These are phyloP conservation scores for Zarea fungicola DNA, from an alignment of 2,329 filamentous ascomycete species.

Conservation along the genomic window DNA sequence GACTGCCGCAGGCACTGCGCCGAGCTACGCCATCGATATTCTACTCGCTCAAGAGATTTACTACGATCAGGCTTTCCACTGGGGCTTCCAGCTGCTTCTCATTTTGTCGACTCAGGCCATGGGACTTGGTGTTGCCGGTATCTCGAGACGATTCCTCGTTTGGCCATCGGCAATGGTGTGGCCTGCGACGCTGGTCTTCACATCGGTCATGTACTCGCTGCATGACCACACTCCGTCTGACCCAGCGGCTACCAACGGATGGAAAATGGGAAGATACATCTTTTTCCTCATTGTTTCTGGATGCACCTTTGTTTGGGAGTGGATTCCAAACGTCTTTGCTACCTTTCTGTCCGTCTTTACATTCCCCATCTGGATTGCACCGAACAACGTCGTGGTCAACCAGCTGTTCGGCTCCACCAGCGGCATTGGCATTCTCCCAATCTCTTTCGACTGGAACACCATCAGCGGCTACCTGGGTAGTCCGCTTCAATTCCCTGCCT, in stretches of 20 bases:
- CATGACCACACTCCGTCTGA: slow-evolving; percentile 38
- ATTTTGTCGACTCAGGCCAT: slow-evolving; percentile 54
- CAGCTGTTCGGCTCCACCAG: slow-evolving; percentile 51
- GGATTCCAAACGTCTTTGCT: slow-evolving; percentile 46
- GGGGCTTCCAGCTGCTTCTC: slow-evolving; percentile 52
- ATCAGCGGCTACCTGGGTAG: slow-evolving; percentile 37
- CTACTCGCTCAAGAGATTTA: slow-evolving; percentile 39
- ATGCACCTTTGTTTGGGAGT: slow-evolving; percentile 46
- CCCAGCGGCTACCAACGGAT: slow-evolving; percentile 31
- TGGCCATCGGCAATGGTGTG: slow-evolving; percentile 58
- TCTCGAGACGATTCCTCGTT: slow-evolving; percentile 52
- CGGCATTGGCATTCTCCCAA: slow-evolving; percentile 47
- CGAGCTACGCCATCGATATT: slow-evolving; percentile 37
- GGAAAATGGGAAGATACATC: slow-evolving; percentile 40
- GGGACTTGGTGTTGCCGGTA: slow-evolving; percentile 55
- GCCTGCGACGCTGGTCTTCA: slow-evolving; percentile 46
- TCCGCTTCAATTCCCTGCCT: slow-evolving; percentile 36
- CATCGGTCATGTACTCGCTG: slow-evolving; percentile 41
- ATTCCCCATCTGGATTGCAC: slow-evolving; percentile 50
- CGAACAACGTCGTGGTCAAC: slow-evolving; percentile 48
- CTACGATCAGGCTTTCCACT: slow-evolving; percentile 44
- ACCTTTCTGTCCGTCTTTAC: slow-evolving; percentile 49
- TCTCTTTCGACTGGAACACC: slow-evolving; percentile 44
- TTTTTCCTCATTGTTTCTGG: slow-evolving; percentile 39
- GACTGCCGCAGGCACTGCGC: slow-evolving; percentile 48